Evolutionary conservation across 768 basidiomycete genomes (phyloP).

Genomic region (Pisolithus sp.): DNA sequence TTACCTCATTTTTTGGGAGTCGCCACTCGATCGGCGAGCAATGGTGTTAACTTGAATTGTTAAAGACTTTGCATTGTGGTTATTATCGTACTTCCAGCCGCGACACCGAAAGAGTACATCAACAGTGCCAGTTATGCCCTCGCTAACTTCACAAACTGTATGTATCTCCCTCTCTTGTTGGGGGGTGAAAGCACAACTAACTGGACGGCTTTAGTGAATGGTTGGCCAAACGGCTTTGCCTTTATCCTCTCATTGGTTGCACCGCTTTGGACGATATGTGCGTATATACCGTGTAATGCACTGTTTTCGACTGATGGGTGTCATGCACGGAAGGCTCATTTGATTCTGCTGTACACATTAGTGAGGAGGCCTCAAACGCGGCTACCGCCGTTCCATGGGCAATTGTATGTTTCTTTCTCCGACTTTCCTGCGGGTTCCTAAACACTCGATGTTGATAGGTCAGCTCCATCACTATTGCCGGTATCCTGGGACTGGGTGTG

Average conservation of each 20-base stretch:
- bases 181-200: neutral
- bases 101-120: constrained; percentile 51
- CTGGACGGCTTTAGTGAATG: constrained; percentile 21
- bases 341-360: constrained; percentile 48
- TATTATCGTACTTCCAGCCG: constrained; percentile 62
- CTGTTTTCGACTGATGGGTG: neutral
- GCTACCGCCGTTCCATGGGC: constrained; percentile 52
- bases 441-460: constrained; percentile 13
- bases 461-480: constrained; percentile 36
- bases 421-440: neutral
- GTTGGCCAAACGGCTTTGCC: constrained; percentile 44
- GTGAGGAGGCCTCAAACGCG: constrained; percentile 51
- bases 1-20: neutral
- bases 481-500: constrained; percentile 43
- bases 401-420: constrained; percentile 31
- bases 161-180: constrained; percentile 6
- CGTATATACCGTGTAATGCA: constrained; percentile 4
- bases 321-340: constrained; percentile 28
- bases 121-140: constrained; percentile 60
- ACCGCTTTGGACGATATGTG: constrained; percentile 43
- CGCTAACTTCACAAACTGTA: constrained; percentile 55
- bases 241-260: constrained; percentile 47
- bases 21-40: too few relatives aligned
- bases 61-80: constrained; percentile 56
- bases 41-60: neutral